Evolutionary conservation across 1,139 yeast species (phyloP), one percentile per base, ranked within the genome.

Genomic region (Hanseniaspora uvarum): DNA sequence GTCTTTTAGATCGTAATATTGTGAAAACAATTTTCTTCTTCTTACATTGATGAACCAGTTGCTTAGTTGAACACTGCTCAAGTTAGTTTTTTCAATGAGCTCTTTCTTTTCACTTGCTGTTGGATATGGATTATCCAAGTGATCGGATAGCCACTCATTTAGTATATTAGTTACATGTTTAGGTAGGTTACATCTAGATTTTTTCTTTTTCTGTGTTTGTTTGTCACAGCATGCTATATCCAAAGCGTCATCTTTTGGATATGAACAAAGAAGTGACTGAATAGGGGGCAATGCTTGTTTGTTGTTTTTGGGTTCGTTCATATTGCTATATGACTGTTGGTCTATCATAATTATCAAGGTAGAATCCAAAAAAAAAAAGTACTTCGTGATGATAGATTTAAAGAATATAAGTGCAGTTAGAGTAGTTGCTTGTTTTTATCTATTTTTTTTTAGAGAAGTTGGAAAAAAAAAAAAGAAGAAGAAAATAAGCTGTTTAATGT

Each of bases 41-140:
- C 98, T 77, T 30, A 96, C 96, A 68, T 92, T 92, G 63, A 92
- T 92, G 65, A 92, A 92, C 97, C 98, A 92, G 67, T 92, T 92
- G 59, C 94, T 82, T 58, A 92, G 76, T 68, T 92, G 98, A 61
- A 88, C 95, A 67, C 86, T 81, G 58, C 89, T 85, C 63, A 92
- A 76, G 0, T 96, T 96, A 0, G 98, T 92, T 64, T 79, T 77
- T 61, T 77, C 73, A 75, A 88, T 80, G 59, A 92, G 73, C 61
- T 83, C 85, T 59, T 80, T 76, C 70, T 92, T 92, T 64, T 89
- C 96, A 59, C 84, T 83, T 52, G 89, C 86, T 58, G 88, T 86
- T 5, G 98, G 98, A 67, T 89, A 89, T 16, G 98, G 98, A 65
- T 89, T 94, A 61, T 85, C 83, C 59, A 88, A 71, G 67, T 92